phyloP scores from a whole-genome alignment of 139 green algal species.

The Auxenochlorella pyrenoidosa region DNA sequence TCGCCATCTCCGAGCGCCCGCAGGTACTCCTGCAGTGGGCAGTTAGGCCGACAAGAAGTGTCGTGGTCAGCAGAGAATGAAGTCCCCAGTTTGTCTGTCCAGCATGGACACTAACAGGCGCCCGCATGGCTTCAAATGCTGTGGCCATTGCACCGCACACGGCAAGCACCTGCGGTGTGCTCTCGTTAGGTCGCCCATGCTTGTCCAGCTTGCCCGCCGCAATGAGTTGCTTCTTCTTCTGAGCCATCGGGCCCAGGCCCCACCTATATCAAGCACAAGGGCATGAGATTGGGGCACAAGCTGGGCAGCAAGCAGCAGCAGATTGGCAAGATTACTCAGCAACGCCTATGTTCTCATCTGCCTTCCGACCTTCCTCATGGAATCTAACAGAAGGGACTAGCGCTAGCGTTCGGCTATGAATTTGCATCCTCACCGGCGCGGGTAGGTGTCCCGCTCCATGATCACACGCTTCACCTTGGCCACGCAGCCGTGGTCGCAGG shows the following conservation, averaged over 20 bases:
- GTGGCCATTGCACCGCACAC: neutral
- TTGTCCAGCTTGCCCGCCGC: constrained; percentile 97
- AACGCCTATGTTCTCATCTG: too few relatives aligned
- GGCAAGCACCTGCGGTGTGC: constrained; percentile 85
- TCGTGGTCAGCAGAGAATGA: neutral
- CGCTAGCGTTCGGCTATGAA: too few relatives aligned
- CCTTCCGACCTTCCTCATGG: too few relatives aligned
- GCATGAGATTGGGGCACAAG: neutral
- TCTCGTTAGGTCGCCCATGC: constrained; percentile 94
- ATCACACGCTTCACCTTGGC: constrained; percentile 98
- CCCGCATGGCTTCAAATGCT: neutral
- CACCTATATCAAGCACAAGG: neutral
- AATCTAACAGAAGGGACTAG: too few relatives aligned
- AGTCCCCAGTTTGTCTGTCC: neutral
- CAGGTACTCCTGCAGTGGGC: constrained; percentile 11
- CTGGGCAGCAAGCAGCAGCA: neutral
- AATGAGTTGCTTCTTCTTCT: constrained; percentile 98
- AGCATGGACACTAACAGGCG: neutral
- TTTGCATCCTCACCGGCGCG: constrained; percentile 69
- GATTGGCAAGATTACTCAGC: neutral
- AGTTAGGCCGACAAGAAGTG: neutral
- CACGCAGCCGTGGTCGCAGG: constrained; percentile 94
- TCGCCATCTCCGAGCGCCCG: neutral
- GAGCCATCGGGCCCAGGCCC: constrained; percentile 89
- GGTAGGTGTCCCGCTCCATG: constrained; percentile 99